These are phyloP conservation scores for Lathyrus tuberosus DNA, from an alignment of 306 rosid species.

Conservation along the genomic window DNA sequence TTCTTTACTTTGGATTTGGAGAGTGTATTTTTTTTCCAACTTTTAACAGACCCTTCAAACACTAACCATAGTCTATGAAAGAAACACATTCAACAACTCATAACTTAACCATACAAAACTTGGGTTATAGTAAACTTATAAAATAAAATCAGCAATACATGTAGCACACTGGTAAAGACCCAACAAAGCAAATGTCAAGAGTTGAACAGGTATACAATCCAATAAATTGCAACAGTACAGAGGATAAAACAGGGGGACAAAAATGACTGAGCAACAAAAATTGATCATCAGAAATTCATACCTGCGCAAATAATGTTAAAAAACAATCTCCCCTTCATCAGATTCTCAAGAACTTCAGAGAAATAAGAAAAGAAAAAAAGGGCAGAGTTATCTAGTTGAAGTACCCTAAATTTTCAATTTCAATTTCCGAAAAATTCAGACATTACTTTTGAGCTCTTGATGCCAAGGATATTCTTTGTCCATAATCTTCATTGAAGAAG, in stretches of 20 bases:
- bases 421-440: constrained; percentile 39
- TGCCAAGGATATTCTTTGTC: constrained; percentile 41
- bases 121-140: neutral
- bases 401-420: constrained; percentile 45
- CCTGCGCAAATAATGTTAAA: constrained; percentile 42
- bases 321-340: constrained; percentile 48
- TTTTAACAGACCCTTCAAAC: neutral
- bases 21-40: neutral
- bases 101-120: neutral
- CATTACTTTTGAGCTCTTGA: constrained; percentile 37
- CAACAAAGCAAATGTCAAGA: constrained; percentile 18
- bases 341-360: constrained; percentile 43
- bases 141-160: constrained; percentile 27
- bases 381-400: constrained; percentile 40
- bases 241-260: constrained; percentile 27
- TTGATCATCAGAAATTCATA: constrained; percentile 39
- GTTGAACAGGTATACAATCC: neutral
- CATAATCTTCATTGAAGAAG: constrained; percentile 38
- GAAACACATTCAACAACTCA: constrained; percentile 15
- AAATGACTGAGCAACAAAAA: constrained; percentile 36
- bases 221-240: constrained; percentile 24
- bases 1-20: neutral
- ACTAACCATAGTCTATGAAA: neutral
- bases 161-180: constrained; percentile 2
- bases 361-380: constrained; percentile 33